Evolutionary conservation across 805 yeast species (phyloP).

Genomic region (Hanseniaspora pseudoguilliermondii): DNA sequence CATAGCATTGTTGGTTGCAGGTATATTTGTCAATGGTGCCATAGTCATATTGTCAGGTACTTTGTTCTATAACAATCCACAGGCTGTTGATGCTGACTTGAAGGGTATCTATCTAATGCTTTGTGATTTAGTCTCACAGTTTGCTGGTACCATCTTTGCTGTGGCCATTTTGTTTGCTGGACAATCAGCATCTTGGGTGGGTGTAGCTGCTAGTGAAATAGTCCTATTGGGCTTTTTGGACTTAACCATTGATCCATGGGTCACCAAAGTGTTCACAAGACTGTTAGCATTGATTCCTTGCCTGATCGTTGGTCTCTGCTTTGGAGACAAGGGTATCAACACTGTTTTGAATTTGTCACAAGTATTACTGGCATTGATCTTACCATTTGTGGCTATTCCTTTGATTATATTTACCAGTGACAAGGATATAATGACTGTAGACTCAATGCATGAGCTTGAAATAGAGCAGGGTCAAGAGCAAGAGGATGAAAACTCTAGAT

Average conservation of each 20-base stretch:
- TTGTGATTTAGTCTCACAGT: constrained; percentile 55
- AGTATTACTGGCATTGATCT: constrained; percentile 64
- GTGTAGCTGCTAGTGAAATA: constrained; percentile 88
- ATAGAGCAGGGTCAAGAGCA: constrained; percentile 9
- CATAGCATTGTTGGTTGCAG: constrained; percentile 71
- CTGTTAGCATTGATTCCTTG: constrained; percentile 65
- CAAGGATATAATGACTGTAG: constrained; percentile 51
- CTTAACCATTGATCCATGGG: constrained; percentile 73
- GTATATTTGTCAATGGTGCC: constrained; percentile 84
- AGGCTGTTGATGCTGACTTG: constrained; percentile 66
- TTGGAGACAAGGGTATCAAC: constrained; percentile 75
- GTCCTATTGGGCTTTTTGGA: constrained; percentile 79
- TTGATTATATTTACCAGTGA: constrained; percentile 68
- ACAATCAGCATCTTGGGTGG: constrained; percentile 90
- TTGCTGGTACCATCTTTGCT: constrained; percentile 84
- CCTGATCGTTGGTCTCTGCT: constrained; percentile 51
- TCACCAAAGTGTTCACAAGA: constrained; percentile 67
- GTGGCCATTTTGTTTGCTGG: constrained; percentile 80
- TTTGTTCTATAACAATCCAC: constrained; percentile 52
- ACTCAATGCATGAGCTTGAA: constrained; percentile 10
- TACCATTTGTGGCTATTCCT: constrained; percentile 85
- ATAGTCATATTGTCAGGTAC: constrained; percentile 87
- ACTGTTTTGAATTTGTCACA: constrained; percentile 67
- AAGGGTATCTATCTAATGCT: constrained; percentile 67
- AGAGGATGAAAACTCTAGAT: background rate